These are phyloP conservation scores for Beauveria bassiana DNA, from an alignment of 2,329 filamentous ascomycete genomes.

Conservation along the genomic window DNA sequence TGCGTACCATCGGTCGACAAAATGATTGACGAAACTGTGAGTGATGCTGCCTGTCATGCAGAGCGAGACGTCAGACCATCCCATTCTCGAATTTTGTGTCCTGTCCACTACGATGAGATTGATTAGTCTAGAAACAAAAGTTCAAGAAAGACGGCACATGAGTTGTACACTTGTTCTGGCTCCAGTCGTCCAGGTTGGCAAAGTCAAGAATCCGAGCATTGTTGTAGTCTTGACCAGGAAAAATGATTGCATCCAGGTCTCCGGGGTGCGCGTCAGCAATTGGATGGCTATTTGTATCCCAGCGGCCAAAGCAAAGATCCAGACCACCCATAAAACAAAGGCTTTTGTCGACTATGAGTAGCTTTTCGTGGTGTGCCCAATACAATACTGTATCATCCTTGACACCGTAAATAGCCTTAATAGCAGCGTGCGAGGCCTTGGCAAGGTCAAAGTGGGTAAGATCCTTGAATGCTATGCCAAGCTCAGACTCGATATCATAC, in stretches of 20 bases:
- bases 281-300: slow-evolving; percentile 79
- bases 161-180: slow-evolving; percentile 63
- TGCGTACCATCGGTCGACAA: slow-evolving; percentile 67
- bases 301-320: slow-evolving; percentile 81
- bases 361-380: slow-evolving; percentile 92
- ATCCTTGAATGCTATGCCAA: slow-evolving; percentile 53
- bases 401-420: slow-evolving; percentile 76
- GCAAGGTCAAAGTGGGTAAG: slow-evolving; percentile 47
- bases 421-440: slow-evolving; percentile 61
- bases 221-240: slow-evolving; percentile 89
- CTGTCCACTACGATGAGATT: slow-evolving; percentile 52
- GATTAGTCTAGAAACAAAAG: background rate
- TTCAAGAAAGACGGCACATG: background rate
- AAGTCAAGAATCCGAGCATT: slow-evolving; percentile 82
- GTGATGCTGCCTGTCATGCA: slow-evolving; percentile 69
- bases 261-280: slow-evolving; percentile 78
- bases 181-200: slow-evolving; percentile 66
- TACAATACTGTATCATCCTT: slow-evolving; percentile 75
- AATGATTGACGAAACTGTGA: slow-evolving; percentile 67
- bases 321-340: slow-evolving; percentile 87
- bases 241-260: slow-evolving; percentile 67
- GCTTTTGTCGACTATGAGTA: slow-evolving; percentile 71
- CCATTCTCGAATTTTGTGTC: slow-evolving; percentile 74
- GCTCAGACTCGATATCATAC: slow-evolving; percentile 57
- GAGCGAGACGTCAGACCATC: slow-evolving; percentile 82